A percentile compares a stretch with the other conserved stretches of the same genome.
These are phyloP conservation scores for Ananas comosus DNA, from an alignment of 176 grass and related monocot genomes.

Conservation along the genomic window DNA sequence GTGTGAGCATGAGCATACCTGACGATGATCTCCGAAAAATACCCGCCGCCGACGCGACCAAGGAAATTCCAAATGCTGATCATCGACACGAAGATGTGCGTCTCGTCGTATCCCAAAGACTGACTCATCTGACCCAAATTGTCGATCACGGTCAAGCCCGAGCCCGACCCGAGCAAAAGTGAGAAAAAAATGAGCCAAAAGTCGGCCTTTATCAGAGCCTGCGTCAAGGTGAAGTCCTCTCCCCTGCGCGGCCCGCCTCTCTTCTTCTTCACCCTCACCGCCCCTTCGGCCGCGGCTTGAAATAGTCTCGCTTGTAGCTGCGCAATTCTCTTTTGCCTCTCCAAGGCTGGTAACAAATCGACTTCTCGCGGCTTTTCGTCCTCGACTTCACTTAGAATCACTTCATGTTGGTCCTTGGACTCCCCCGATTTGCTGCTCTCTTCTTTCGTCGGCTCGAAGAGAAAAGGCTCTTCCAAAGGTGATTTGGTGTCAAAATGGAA, in stretches of 20 bases:
- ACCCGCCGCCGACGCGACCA: slow-evolving; percentile 76
- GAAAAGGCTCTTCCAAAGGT: slow-evolving; percentile 51
- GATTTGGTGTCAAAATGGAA: slow-evolving; percentile 44
- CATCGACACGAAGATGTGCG: slow-evolving; percentile 69
- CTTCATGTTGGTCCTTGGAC: slow-evolving; percentile 44
- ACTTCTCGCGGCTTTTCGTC: slow-evolving; percentile 75
- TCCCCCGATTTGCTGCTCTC: slow-evolving; percentile 46
- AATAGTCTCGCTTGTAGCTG: slow-evolving; percentile 66
- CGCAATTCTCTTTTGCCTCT: slow-evolving; percentile 78
- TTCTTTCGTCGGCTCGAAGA: slow-evolving; percentile 35
- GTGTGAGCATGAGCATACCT: slow-evolving; percentile 36
- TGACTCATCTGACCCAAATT: slow-evolving; percentile 96
- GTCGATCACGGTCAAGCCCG: slow-evolving; percentile 80
- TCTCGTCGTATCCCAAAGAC: slow-evolving; percentile 55
- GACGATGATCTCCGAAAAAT: slow-evolving; percentile 88
- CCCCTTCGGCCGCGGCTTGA: slow-evolving; percentile 70
- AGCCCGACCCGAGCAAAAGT: slow-evolving; percentile 68
- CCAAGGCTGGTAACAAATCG: slow-evolving; percentile 69
- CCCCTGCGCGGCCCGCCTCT: slow-evolving; percentile 53
- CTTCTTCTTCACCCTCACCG: slow-evolving; percentile 59
- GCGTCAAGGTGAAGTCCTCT: slow-evolving; percentile 80
- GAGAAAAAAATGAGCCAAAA: slow-evolving; percentile 94
- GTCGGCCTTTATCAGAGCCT: slow-evolving; percentile 81
- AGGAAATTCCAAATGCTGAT: slow-evolving; percentile 97
- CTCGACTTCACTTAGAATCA: slow-evolving; percentile 83